phyloP scores from a whole-genome alignment of 78 protist species.

The Mantamonas sphyraenae region DNA sequence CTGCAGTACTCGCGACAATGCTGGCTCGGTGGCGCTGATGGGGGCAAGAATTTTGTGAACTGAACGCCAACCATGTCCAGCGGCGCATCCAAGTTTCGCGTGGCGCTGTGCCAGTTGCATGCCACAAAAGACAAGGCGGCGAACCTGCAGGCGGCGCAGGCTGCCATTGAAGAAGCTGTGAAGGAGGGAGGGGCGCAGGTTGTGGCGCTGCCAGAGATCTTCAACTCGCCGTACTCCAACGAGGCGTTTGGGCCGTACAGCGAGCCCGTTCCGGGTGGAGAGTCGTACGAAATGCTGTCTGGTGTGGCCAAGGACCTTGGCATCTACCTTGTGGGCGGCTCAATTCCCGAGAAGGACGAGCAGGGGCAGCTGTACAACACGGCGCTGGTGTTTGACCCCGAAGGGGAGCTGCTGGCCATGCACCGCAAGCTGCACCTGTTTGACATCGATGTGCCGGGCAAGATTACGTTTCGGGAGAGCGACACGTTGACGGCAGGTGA shows the following conservation, averaged over 20 bases:
- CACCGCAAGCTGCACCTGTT: conserved; percentile 90
- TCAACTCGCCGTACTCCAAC: conserved; percentile 82
- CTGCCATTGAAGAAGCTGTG: conserved; percentile 63
- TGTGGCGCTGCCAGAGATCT: conserved; percentile 84
- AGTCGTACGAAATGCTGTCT: conserved; percentile 22
- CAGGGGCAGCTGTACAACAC: conserved; percentile 78
- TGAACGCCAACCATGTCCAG: too few species aligned
- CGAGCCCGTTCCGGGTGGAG: conserved; percentile 54
- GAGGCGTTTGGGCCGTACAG: conserved; percentile 68
- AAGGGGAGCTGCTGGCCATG: conserved; percentile 62
- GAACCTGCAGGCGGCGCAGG: conserved; percentile 64
- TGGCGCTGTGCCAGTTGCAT: conserved; percentile 68
- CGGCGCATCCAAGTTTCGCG: too few species aligned
- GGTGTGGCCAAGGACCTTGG: conserved; percentile 23
- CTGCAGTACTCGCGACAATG: too few species aligned
- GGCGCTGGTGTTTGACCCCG: conserved; percentile 39
- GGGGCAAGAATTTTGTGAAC: too few species aligned
- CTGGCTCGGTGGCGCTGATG: too few species aligned
- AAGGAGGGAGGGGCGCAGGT: conserved; percentile 70
- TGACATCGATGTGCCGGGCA: conserved; percentile 84
- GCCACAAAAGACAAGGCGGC: conserved; percentile 51
- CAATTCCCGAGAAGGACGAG: conserved; percentile 66
- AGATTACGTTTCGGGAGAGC: conserved; percentile 63
- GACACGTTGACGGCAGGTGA: conserved; percentile 76
- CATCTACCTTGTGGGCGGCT: conserved; percentile 66